These are phyloP conservation scores for Crithidia bombi DNA, from an alignment of 208 protist species.

Conservation along the genomic window DNA sequence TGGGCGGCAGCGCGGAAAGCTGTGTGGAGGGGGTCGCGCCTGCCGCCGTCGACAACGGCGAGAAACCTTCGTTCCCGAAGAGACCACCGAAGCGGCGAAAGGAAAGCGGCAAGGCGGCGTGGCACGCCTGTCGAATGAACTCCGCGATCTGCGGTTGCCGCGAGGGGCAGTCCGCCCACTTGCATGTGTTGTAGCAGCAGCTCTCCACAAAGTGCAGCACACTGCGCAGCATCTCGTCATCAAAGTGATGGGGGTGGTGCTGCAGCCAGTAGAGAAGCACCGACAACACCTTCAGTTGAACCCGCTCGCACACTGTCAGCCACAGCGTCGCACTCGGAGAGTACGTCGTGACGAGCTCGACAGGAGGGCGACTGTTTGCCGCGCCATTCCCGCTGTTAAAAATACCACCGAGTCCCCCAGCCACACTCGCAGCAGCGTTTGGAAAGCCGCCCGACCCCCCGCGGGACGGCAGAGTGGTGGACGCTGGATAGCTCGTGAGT, in stretches of 20 bases:
- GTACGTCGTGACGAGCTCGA: conserved; percentile 43
- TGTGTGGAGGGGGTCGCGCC: neutral
- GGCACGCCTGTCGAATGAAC: conserved; percentile 40
- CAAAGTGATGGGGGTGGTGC: conserved; percentile 61
- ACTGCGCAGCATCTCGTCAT: conserved; percentile 48
- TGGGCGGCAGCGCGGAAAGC: conserved; percentile 10
- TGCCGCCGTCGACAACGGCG: neutral
- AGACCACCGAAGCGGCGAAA: neutral
- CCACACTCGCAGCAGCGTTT: neutral
- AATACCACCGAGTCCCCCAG: neutral
- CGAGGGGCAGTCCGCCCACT: conserved; percentile 53
- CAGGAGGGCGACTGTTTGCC: neutral
- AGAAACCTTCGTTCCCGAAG: neutral
- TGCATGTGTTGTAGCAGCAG: conserved; percentile 38
- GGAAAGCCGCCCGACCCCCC: neutral
- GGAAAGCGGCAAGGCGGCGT: conserved; percentile 17
- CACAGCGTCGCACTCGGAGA: conserved; percentile 53
- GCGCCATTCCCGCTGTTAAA: neutral
- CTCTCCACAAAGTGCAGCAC: conserved; percentile 59
- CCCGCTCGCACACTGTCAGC: conserved; percentile 44
- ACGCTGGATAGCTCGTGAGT: conserved; percentile 12
- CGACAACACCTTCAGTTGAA: conserved; percentile 59
- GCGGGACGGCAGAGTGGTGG: conserved; percentile 15
- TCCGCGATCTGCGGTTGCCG: conserved; percentile 53
- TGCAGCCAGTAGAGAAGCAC: conserved; percentile 63